Evolutionary conservation across 2,329 filamentous ascomycete genomes (phyloP).

Genomic region (Sarocladium kiliense): DNA sequence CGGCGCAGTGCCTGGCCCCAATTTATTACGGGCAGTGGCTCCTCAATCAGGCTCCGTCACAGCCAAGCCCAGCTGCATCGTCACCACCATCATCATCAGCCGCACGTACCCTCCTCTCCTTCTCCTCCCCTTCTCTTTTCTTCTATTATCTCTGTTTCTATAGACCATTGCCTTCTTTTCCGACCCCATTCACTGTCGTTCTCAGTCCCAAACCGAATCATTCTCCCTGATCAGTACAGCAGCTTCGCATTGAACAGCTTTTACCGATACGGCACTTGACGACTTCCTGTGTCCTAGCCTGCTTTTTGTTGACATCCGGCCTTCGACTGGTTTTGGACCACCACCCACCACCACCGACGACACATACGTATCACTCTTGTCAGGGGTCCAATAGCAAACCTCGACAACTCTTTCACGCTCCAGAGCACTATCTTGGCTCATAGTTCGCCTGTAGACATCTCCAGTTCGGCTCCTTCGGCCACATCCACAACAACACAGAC

Average conservation of each 20-base stretch:
- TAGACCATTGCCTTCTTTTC: background rate
- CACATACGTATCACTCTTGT: background rate
- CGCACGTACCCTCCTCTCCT: background rate
- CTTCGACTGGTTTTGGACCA: background rate
- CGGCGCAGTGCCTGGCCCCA: background rate
- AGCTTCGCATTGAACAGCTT: background rate
- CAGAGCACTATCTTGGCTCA: background rate
- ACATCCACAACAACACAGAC: background rate
- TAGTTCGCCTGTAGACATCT: background rate
- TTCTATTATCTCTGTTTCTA: background rate
- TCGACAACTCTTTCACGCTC: background rate
- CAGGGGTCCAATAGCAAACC: background rate
- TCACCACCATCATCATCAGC: constrained; percentile 3
- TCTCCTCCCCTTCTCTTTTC: background rate
- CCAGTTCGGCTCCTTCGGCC: background rate
- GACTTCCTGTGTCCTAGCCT: background rate
- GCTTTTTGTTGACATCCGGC: constrained; percentile 2
- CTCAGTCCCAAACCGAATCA: background rate
- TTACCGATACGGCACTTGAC: background rate
- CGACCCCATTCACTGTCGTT: background rate
- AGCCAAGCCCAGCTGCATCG: background rate
- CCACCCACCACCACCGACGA: background rate
- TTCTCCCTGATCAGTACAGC: background rate
- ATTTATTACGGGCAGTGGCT: background rate
- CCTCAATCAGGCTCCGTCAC: constrained; percentile 2